These are phyloP conservation scores for Diplogelasinospora grovesii DNA, from an alignment of 495 filamentous ascomycete genomes.

Conservation along the genomic window DNA sequence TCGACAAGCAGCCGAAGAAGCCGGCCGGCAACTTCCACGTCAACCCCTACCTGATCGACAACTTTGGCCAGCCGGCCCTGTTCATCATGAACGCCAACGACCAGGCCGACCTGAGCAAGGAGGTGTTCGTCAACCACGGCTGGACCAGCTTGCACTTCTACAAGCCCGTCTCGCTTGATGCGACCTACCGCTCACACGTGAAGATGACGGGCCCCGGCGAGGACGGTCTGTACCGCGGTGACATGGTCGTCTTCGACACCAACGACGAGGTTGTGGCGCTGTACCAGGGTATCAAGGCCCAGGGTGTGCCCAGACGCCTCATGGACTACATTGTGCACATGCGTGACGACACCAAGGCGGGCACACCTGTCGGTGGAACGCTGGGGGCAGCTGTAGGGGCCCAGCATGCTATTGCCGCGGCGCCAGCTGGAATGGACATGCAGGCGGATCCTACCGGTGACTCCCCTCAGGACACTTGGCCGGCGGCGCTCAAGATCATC, in stretches of 20 bases:
- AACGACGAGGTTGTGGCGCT: slow-evolving; percentile 30
- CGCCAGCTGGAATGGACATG: not conserved
- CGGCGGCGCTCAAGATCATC: not conserved
- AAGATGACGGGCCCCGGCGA: slow-evolving; percentile 37
- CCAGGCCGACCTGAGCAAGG: slow-evolving; percentile 47
- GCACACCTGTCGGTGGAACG: not conserved
- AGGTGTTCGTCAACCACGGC: slow-evolving; percentile 58
- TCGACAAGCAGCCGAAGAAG: slow-evolving; percentile 42
- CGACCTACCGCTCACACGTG: slow-evolving; percentile 49
- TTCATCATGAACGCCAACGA: slow-evolving; percentile 72
- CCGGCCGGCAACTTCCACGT: slow-evolving; percentile 50
- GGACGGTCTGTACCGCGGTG: not conserved
- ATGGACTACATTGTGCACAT: no score
- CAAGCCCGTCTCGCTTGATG: slow-evolving; percentile 56
- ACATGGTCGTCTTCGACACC: slow-evolving; percentile 4
- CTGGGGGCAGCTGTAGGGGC: slow-evolving; percentile 11
- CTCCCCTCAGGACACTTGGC: not conserved
- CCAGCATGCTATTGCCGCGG: not conserved
- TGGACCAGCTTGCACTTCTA: slow-evolving; percentile 53
- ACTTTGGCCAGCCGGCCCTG: slow-evolving; percentile 52
- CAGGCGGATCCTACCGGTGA: not conserved
- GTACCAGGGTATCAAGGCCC: slow-evolving; percentile 2
- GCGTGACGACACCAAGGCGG: not conserved
- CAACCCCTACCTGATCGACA: slow-evolving; percentile 64
- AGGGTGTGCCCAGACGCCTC: no score